Conservation (phyloP, 1,284 basidiomycete species). For the Malassezia nana region DNA sequence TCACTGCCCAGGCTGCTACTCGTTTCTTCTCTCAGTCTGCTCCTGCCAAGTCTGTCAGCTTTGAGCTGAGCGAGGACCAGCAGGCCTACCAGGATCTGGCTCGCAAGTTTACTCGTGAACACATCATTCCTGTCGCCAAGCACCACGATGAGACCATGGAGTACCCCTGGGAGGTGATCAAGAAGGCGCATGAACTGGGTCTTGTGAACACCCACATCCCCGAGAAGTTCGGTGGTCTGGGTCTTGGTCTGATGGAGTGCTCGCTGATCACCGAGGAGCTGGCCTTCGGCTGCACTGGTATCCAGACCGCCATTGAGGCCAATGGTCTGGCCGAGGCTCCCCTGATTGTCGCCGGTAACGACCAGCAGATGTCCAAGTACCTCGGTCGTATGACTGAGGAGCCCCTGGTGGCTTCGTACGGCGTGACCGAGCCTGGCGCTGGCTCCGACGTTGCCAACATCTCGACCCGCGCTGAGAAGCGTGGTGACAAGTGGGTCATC, state of each 20-base stretch:
- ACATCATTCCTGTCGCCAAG: constrained; percentile 53
- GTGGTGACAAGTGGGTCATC: constrained; percentile 52
- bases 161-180: constrained; percentile 55
- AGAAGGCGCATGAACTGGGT: constrained; percentile 51
- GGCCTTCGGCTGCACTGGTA: constrained; percentile 54
- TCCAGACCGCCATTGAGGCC: constrained; percentile 52
- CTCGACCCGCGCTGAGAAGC: constrained; percentile 51
- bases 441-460: constrained; percentile 54
- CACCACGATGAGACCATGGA: constrained; percentile 46
- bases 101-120: constrained; percentile 51
- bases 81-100: constrained; percentile 51
- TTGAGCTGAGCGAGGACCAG: constrained; percentile 48
- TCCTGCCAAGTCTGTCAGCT: constrained; percentile 19
- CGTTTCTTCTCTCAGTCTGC: constrained; percentile 15
- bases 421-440: constrained; percentile 54
- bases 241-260: constrained; percentile 52
- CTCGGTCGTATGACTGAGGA: constrained; percentile 56
- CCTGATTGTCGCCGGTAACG: constrained; percentile 52
- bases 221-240: constrained; percentile 53
- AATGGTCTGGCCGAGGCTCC: constrained; percentile 55
- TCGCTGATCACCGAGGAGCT: constrained; percentile 53
- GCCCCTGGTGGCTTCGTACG: constrained; percentile 55
- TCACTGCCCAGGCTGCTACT: background rate
- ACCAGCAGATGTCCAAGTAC: constrained; percentile 54
- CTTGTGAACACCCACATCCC: constrained; percentile 46